These are phyloP conservation scores for Cinchona pubescens DNA, from an alignment of 257 asterid genomes.

Conservation along the genomic window DNA sequence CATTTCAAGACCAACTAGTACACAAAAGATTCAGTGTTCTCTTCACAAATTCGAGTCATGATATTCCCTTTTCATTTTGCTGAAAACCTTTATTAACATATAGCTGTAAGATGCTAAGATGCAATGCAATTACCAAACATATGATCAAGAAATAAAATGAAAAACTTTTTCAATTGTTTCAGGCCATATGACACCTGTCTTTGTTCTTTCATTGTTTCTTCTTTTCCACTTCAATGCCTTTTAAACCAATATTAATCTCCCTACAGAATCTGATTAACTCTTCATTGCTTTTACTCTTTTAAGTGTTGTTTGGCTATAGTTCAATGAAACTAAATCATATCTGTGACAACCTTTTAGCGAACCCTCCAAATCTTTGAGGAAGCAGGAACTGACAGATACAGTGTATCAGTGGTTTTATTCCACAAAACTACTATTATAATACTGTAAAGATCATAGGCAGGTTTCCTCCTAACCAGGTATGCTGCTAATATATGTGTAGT, in stretches of 20 bases:
- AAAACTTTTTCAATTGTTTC: not conserved
- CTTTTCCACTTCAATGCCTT: not conserved
- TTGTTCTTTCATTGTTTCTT: not conserved
- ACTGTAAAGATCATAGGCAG: not conserved
- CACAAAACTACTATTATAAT: not conserved
- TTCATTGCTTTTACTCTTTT: not conserved
- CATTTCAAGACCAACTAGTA: not conserved
- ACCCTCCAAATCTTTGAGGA: constrained; percentile 3
- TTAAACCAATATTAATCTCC: not conserved
- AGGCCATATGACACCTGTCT: not conserved
- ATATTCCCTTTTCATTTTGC: not conserved
- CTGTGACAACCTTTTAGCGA: not conserved
- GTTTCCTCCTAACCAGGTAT: constrained; percentile 9
- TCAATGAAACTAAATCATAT: not conserved
- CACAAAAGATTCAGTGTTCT: not conserved
- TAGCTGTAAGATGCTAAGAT: not conserved
- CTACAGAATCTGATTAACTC: constrained; percentile 3
- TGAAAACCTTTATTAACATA: not conserved
- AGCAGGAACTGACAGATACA: not conserved
- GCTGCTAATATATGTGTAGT: constrained; percentile 1
- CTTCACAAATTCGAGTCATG: not conserved
- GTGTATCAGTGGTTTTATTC: not conserved
- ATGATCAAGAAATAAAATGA: not conserved
- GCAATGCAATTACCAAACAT: not conserved
- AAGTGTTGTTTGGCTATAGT: not conserved